phyloP scores from a whole-genome alignment of 768 basidiomycete genomes.

The Megacollybia marginata region DNA sequence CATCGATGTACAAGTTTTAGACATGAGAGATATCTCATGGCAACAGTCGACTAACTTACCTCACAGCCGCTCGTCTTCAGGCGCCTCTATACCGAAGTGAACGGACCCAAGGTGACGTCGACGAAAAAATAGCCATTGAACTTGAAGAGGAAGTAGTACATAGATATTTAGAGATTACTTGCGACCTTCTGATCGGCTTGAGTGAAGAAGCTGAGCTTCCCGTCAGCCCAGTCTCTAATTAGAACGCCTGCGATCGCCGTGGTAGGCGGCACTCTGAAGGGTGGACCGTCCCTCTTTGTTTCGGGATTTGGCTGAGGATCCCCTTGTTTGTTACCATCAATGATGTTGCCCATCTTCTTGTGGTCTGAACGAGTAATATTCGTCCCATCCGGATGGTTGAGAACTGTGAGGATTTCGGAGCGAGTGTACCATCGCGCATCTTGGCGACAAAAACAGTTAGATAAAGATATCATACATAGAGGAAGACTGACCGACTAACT shows the following conservation, averaged over 20 bases:
- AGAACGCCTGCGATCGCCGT: constrained; percentile 83
- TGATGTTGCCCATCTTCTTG: constrained; percentile 15
- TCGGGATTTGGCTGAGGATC: constrained; percentile 5
- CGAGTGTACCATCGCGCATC: constrained; percentile 89
- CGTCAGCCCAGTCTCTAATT: constrained; percentile 74
- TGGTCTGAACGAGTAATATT: constrained; percentile 10
- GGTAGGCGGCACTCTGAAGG: constrained; percentile 68
- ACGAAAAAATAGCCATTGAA: no score
- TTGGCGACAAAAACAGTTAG: constrained; percentile 20
- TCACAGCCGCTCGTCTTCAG: no score
- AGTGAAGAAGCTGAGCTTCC: constrained; percentile 35
- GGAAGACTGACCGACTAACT: constrained; percentile 68
- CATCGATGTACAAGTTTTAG: no score
- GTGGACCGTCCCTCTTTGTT: constrained; percentile 30
- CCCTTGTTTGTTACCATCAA: constrained; percentile 7
- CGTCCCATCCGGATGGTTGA: constrained; percentile 33
- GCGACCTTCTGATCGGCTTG: no score
- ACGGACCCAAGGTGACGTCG: no score
- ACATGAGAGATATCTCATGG: no score
- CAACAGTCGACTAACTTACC: no score
- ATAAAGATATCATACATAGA: background rate
- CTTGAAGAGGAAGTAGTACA: no score
- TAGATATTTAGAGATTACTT: no score
- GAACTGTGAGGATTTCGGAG: constrained; percentile 56
- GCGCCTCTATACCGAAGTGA: no score